Evolutionary conservation across 306 rosid species (phyloP), one percentile per base, ranked within the genome.

Genomic region (Malus sieversii): DNA sequence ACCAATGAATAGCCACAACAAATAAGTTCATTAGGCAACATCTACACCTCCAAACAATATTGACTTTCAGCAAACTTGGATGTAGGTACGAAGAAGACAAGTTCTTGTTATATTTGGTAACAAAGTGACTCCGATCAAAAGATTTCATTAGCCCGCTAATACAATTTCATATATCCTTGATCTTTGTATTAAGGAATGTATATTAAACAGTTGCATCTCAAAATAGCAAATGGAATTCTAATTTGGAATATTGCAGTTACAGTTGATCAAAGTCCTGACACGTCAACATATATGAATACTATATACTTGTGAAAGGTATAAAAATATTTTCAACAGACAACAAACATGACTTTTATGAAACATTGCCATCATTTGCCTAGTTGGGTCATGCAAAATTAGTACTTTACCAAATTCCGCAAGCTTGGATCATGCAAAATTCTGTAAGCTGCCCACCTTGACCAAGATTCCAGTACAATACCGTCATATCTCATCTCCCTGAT

Each of bases 381-480:
- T n/a, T 71, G 35, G 33, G 38, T 72, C 8, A 15, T 58, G 73
- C 57, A 78, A 38, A 83, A 42, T 29, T 30, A 68, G 74, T 68
- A 79, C 81, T 78, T 73, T 82, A 95, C 99, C 94, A 74, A 84
- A 75, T 72, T 85, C 65, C 97, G 89, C 90, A 88, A 64, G 82
- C 74, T 81, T 73, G 91, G 92, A 75, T 95, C 97, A 74, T 80
- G 87, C 87, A 95, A 82, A 79, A 92, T 82, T 51, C 93, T 92
- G 71, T 83, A 85, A 80, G 91, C 96, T 74, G 90, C 92, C 99
- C 97, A 95, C 77, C 96, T 92, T 74, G 99, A 95, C 99, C 97
- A 95, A 67, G 99, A 90, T 85, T 95, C 99, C 66, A 95, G 83
- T 69, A 95, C 97, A 75, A 95, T 77, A 78, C 99, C 99, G 79